Conservation (phyloP, 495 filamentous ascomycete species). For the Penicillium taxi region DNA sequence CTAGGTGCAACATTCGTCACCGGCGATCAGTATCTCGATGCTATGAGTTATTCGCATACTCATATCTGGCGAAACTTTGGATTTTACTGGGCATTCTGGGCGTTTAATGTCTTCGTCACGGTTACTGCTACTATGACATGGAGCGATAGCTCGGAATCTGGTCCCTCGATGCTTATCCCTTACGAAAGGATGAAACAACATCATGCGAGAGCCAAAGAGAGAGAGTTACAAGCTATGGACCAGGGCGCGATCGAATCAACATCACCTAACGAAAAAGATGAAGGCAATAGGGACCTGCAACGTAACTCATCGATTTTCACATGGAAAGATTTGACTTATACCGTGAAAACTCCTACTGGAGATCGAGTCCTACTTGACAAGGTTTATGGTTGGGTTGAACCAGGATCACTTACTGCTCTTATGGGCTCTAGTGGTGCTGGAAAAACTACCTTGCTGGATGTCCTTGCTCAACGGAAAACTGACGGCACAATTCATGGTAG, state of each 20-base stretch:
- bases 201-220: slow-evolving; percentile 1
- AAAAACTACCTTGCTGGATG: slow-evolving; percentile 51
- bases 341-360: slow-evolving; percentile 35
- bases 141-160: slow-evolving; percentile 20
- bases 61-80: slow-evolving; percentile 42
- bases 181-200: slow-evolving; percentile 28
- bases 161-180: slow-evolving; percentile 29
- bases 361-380: slow-evolving; percentile 57
- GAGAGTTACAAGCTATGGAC: slow-evolving; percentile 22
- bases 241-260: background rate
- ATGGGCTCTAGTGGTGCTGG: slow-evolving; percentile 63
- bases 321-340: slow-evolving; percentile 54
- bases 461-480: slow-evolving; percentile 58
- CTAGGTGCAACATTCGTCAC: slow-evolving; percentile 33
- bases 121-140: slow-evolving; percentile 27
- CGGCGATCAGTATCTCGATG: slow-evolving; percentile 42
- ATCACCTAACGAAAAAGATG: slow-evolving; percentile 7
- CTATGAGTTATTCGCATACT: slow-evolving; percentile 36
- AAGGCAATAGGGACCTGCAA: too few relatives aligned
- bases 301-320: slow-evolving; percentile 51
- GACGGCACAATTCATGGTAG: slow-evolving; percentile 82
- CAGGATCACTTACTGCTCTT: slow-evolving; percentile 67
- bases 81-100: slow-evolving; percentile 37
- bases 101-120: slow-evolving; percentile 26
- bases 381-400: slow-evolving; percentile 86